phyloP scores from a whole-genome alignment of 2,329 filamentous ascomycete species.

The Exophiala calicioides region DNA sequence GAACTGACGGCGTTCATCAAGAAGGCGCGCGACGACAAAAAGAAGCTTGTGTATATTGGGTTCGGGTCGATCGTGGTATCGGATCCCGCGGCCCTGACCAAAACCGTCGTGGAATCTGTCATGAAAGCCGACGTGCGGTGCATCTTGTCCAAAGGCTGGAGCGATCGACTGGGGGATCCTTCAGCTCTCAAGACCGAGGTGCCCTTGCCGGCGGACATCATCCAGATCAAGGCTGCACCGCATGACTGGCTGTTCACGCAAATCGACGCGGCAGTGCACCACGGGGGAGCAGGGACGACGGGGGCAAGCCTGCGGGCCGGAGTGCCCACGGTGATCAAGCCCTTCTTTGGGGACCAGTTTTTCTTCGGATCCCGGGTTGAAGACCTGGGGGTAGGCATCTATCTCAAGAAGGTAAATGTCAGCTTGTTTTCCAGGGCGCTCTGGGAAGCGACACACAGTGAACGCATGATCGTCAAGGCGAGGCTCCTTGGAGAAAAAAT shows the following conservation, averaged over 20 bases:
- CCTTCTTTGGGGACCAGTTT: slow-evolving; percentile 97
- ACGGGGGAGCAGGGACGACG: slow-evolving; percentile 92
- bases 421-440: slow-evolving; percentile 80
- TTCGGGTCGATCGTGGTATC: slow-evolving; percentile 95
- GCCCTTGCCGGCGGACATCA: slow-evolving; percentile 74
- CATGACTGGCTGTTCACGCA: slow-evolving; percentile 97
- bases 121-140: slow-evolving; percentile 89
- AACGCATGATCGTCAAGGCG: slow-evolving; percentile 89
- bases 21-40: slow-evolving; percentile 75
- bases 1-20: slow-evolving; percentile 80
- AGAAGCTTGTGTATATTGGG: slow-evolving; percentile 94
- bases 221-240: slow-evolving; percentile 84
- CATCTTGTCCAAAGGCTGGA: slow-evolving; percentile 96
- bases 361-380: slow-evolving; percentile 91
- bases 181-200: slow-evolving; percentile 63
- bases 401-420: slow-evolving; percentile 86
- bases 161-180: slow-evolving; percentile 71
- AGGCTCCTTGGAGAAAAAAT: slow-evolving; percentile 81
- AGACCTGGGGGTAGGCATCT: slow-evolving; percentile 88
- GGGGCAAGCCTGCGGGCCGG: slow-evolving; percentile 89
- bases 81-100: slow-evolving; percentile 83
- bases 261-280: slow-evolving; percentile 91
- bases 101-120: slow-evolving; percentile 90
- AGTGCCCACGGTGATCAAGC: slow-evolving; percentile 89
- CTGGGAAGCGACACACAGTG: slow-evolving; percentile 87